Evolutionary conservation across 768 basidiomycete species (phyloP).

Genomic region (Pholiota microspora): DNA sequence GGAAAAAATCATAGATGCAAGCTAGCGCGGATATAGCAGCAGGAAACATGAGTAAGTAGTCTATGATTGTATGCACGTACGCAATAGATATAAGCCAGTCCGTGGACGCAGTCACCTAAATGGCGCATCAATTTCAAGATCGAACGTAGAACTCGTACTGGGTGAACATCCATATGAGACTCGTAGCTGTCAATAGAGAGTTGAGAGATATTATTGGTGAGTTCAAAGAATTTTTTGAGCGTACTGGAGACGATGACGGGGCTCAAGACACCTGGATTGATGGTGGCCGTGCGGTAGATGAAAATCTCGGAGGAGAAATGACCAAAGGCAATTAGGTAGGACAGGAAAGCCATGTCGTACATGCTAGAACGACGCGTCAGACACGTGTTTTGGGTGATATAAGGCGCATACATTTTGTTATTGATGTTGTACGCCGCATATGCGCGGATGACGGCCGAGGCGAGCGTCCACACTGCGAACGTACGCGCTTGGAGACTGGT

Average conservation of each 20-base stretch:
- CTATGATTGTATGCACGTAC: no score
- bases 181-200: constrained; percentile 27
- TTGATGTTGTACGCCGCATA: constrained; percentile 91
- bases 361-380: constrained; percentile 45
- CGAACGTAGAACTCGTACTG: constrained; percentile 81
- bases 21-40: not conserved
- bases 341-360: constrained; percentile 85
- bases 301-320: constrained; percentile 88
- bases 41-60: not conserved
- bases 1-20: no score
- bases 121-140: constrained; percentile 10
- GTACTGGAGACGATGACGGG: constrained; percentile 87
- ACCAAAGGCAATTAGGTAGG: constrained; percentile 86
- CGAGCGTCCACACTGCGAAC: constrained; percentile 90
- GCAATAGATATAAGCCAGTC: not conserved
- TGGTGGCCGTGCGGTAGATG: constrained; percentile 73
- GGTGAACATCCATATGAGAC: constrained; percentile 84
- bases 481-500: constrained; percentile 85
- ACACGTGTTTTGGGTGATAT: constrained; percentile 4
- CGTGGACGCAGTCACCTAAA: not conserved
- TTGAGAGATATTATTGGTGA: not conserved
- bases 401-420: constrained; percentile 64
- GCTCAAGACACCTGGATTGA: constrained; percentile 58
- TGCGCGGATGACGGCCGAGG: constrained; percentile 75
- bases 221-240: constrained; percentile 22